Conservation (phyloP, 768 basidiomycete genomes). For the Lactifluus rugatus region DNA sequence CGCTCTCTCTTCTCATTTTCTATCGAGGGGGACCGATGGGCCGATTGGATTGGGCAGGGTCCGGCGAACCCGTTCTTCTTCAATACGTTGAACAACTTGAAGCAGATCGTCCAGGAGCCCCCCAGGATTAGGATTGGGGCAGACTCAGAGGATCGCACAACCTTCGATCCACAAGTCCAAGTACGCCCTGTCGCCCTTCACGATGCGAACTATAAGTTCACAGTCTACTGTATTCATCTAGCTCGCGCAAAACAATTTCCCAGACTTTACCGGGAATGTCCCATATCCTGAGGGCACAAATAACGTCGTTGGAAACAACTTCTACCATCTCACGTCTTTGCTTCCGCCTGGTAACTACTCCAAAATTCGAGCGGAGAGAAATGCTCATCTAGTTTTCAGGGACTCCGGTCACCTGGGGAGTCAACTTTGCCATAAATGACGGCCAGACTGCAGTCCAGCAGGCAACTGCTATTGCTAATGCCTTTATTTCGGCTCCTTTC, state of each 20-base stretch:
- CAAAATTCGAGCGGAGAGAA: too few species aligned
- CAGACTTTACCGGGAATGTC: conserved; percentile 35
- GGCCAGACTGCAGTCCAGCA: conserved; percentile 34
- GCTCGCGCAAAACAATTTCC: conserved; percentile 43
- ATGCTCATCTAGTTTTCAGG: conserved; percentile 27
- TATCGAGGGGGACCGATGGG: conserved; percentile 63
- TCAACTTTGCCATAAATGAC: conserved; percentile 45
- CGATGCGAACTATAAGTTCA: not conserved
- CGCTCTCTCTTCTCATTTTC: conserved; percentile 45
- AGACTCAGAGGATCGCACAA: conserved; percentile 47
- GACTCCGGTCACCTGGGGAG: conserved; percentile 56
- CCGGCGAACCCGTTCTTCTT: conserved; percentile 48
- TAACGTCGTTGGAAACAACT: conserved; percentile 49
- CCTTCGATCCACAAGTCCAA: conserved; percentile 39
- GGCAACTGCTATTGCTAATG: conserved; percentile 38
- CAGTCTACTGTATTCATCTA: conserved; percentile 14
- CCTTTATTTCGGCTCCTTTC: conserved; percentile 37
- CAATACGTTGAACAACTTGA: conserved; percentile 51
- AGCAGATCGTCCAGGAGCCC: conserved; percentile 38
- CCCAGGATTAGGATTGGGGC: conserved; percentile 51
- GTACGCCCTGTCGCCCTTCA: conserved; percentile 24
- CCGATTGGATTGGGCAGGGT: conserved; percentile 50
- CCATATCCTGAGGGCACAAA: conserved; percentile 61
- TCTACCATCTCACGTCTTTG: conserved; percentile 42
- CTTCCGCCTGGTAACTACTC: conserved; percentile 37